Evolutionary conservation across 805 yeast genomes (phyloP), one percentile per base, ranked within the genome.

Genomic region (Pichia manshurica): DNA sequence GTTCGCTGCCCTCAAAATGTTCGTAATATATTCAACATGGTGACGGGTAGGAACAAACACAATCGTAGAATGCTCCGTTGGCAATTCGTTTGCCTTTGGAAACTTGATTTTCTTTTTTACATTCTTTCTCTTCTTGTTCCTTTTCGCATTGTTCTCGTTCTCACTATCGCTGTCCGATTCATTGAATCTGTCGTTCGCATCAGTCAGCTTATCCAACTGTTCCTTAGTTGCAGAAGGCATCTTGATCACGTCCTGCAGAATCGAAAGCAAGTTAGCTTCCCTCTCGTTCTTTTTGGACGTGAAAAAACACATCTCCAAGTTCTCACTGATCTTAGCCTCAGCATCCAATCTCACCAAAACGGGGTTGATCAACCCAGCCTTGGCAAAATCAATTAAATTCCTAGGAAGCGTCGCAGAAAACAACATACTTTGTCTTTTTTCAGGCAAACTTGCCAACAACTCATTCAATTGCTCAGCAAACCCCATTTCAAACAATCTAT

Each of bases 41-140:
- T 93, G 99, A 68, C 89, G 85, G 0, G 99, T 93, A 41, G 98
- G 99, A 7, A 88, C 97, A 58, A 93, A 93, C 2, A 93, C 77
- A 56, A 93, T 89, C 1, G 99, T 93, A 4, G 98, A 87, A 52
- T 78, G 71, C 50, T 81, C 81, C 3, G 95, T 83, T 1, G 97
- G 96, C 51, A 91, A 68, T 49, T 82, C 90, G 57, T 82, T 84
- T 0, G 96, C 96, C 2, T 82, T 77, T 6, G 95, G 91, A 39
- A 83, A 69, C 55, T 80, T 75, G 49, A 74, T 78, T 54, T 19
- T 44, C 19, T 33, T 44, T 1, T 3, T 12, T 13, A 7, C 16
- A 40, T 67, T 64, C 29, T 67, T 69, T 22, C 66, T 66, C 42
- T 59, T 63, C 34, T 64, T 64, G 5, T 60, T 56, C n/a, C n/a